These are phyloP conservation scores for Graphilbum sp. DNA, from an alignment of 2,329 filamentous ascomycete genomes.

Conservation along the genomic window DNA sequence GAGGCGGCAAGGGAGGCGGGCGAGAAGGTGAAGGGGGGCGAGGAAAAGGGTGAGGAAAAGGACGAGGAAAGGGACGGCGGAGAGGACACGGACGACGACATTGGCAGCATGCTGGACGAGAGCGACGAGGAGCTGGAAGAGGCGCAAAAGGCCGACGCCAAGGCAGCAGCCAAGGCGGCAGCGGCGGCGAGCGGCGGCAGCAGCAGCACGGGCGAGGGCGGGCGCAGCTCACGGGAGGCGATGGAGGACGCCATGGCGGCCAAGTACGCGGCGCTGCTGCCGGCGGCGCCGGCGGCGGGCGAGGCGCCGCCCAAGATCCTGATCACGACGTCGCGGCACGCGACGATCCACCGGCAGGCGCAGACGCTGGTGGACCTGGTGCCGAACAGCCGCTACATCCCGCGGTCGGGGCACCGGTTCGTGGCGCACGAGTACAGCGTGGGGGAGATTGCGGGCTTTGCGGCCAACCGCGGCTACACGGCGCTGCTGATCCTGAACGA, in stretches of 20 bases:
- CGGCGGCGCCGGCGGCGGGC: slow-evolving; percentile 32
- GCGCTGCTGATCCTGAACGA: slow-evolving; percentile 75
- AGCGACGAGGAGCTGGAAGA: slow-evolving; percentile 22
- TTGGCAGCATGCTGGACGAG: slow-evolving; percentile 12
- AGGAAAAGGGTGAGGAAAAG: slow-evolving; percentile 26
- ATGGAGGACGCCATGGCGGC: slow-evolving; percentile 42
- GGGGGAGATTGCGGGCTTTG: slow-evolving; percentile 77
- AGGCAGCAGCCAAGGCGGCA: slow-evolving; percentile 25
- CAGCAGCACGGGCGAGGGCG: slow-evolving; percentile 23
- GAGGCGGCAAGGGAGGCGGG: slow-evolving; percentile 10
- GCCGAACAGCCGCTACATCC: slow-evolving; percentile 77
- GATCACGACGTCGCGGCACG: slow-evolving; percentile 80
- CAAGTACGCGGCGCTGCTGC: slow-evolving; percentile 48
- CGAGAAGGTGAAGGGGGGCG: neutral
- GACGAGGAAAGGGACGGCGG: slow-evolving; percentile 25
- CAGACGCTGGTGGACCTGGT: slow-evolving; percentile 65
- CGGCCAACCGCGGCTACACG: slow-evolving; percentile 66
- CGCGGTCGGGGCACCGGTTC: slow-evolving; percentile 67
- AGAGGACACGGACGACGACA: slow-evolving; percentile 23
- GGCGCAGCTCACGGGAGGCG: slow-evolving; percentile 37
- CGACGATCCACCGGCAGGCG: slow-evolving; percentile 72
- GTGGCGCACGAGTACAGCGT: slow-evolving; percentile 74
- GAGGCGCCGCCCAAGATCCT: slow-evolving; percentile 56
- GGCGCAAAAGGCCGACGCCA: slow-evolving; percentile 20
- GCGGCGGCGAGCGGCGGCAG: no score